Conservation (phyloP, 2,329 filamentous ascomycete species). For the Apiospora rasikravindrae region DNA sequence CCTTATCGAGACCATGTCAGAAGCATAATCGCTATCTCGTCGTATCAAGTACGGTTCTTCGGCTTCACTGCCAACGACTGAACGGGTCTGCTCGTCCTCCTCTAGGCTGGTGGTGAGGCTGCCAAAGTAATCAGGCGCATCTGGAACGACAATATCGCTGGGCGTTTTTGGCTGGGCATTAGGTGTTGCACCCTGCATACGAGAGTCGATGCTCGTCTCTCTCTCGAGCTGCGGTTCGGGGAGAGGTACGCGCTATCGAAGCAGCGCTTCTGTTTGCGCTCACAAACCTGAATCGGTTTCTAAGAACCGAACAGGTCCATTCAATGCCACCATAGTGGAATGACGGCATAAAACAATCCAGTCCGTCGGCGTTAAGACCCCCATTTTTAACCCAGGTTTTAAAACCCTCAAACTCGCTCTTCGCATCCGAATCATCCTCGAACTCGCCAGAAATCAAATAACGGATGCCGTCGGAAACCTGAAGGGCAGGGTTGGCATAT, state of each 20-base stretch:
- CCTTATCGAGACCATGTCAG: conserved; percentile 28
- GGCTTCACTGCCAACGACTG: conserved; percentile 29
- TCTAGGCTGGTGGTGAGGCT: conserved; percentile 30
- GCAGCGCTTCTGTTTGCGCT: conserved; percentile 56
- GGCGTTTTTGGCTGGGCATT: conserved; percentile 40
- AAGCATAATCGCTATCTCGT: conserved; percentile 28
- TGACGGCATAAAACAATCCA: conserved; percentile 59
- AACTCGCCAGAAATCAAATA: conserved; percentile 59
- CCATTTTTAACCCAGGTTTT: conserved; percentile 71
- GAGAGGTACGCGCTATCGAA: conserved; percentile 46
- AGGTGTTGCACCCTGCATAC: conserved; percentile 43
- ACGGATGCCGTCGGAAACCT: conserved; percentile 59
- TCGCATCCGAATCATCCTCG: conserved; percentile 46
- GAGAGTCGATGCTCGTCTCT: conserved; percentile 43
- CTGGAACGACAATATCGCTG: conserved; percentile 37
- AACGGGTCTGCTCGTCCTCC: conserved; percentile 27
- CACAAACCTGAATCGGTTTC: conserved; percentile 71
- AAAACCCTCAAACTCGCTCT: conserved; percentile 64
- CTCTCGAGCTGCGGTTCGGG: conserved; percentile 43
- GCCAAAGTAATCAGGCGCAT: conserved; percentile 39
- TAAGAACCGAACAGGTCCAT: conserved; percentile 75
- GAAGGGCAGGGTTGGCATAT: conserved; percentile 72
- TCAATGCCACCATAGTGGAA: conserved; percentile 67
- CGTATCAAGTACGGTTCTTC: conserved; percentile 31
- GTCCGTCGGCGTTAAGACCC: conserved; percentile 55